Percentiles rank a stretch among this genome's conserved stretches.
Conservation (phyloP, 192 early-diverging fungal species). For the Entomortierella beljakovae region DNA sequence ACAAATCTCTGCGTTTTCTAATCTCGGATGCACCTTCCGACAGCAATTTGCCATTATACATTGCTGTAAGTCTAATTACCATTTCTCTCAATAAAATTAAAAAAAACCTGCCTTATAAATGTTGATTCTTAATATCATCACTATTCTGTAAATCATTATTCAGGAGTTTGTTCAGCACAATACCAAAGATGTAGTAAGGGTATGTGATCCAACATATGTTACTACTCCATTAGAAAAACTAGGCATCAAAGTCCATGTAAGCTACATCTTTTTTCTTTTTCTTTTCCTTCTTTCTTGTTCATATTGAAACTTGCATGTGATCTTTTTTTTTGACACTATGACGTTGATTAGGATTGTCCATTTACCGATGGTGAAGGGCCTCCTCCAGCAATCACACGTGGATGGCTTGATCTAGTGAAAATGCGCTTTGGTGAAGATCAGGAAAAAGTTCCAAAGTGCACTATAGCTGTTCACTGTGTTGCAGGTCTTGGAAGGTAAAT, state of each 20-base stretch:
- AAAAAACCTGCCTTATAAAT: not conserved
- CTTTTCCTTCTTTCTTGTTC: not conserved
- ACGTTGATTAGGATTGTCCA: slow-evolving; percentile 65
- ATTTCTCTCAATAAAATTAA: too few species aligned
- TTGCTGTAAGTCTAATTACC: slow-evolving; percentile 58
- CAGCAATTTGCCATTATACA: slow-evolving; percentile 75
- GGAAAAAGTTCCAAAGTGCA: slow-evolving; percentile 34
- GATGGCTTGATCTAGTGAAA: slow-evolving; percentile 77
- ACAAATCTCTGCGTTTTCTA: slow-evolving; percentile 77
- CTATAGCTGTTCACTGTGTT: slow-evolving; percentile 81
- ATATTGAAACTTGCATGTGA: not conserved
- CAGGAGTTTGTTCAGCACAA: slow-evolving; percentile 75
- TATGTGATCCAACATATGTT: slow-evolving; percentile 87
- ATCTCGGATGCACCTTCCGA: slow-evolving; percentile 85
- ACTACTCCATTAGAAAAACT: slow-evolving; percentile 60
- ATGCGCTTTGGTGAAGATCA: slow-evolving; percentile 56
- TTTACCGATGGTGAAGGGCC: slow-evolving; percentile 80
- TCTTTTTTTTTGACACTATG: not conserved
- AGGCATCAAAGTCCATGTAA: slow-evolving; percentile 76
- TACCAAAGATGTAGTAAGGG: slow-evolving; percentile 84
- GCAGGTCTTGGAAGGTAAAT: slow-evolving; percentile 80
- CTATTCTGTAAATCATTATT: slow-evolving; percentile 4
- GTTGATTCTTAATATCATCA: not conserved
- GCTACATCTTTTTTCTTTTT: not conserved
- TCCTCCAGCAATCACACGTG: slow-evolving; percentile 66